A percentile compares a stretch with the other conserved stretches of the same genome.
Conservation (phyloP, 176 grass and related monocot genomes). For the Bromus sterilis region DNA sequence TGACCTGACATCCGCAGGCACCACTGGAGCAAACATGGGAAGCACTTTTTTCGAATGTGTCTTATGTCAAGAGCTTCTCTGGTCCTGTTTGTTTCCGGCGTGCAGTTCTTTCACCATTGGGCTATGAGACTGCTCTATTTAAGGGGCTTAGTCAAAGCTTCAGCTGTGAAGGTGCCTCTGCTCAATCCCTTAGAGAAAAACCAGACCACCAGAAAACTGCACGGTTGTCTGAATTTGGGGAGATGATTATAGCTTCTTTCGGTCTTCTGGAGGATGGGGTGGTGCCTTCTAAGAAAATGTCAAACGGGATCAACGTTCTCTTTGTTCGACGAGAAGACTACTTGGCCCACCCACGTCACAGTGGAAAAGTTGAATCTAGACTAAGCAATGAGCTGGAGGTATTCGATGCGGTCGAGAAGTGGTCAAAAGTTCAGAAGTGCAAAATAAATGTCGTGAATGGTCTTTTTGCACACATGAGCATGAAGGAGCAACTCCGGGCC, state of each 20-base stretch:
- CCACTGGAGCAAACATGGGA: constrained; percentile 93
- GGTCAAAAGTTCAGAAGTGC: constrained; percentile 69
- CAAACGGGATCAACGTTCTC: constrained; percentile 55
- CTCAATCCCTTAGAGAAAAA: constrained; percentile 34
- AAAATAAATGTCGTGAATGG: constrained; percentile 84
- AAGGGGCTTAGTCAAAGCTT: constrained; percentile 86
- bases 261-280: constrained; percentile 43
- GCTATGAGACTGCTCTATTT: constrained; percentile 93
- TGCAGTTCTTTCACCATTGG: constrained; percentile 83
- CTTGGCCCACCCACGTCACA: constrained; percentile 90
- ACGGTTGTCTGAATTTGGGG: constrained; percentile 90
- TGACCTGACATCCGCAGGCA: constrained; percentile 47
- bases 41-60: constrained; percentile 71
- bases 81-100: constrained; percentile 87
- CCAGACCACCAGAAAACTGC: constrained; percentile 61
- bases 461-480: constrained; percentile 83
- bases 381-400: constrained; percentile 83
- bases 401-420: constrained; percentile 52
- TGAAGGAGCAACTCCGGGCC: constrained; percentile 85
- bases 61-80: constrained; percentile 87
- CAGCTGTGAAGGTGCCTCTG: constrained; percentile 54
- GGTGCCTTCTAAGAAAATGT: constrained; percentile 36
- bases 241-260: constrained; percentile 75
- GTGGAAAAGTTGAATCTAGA: constrained; percentile 80
- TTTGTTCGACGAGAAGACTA: constrained; percentile 95